phyloP scores from a whole-genome alignment of 2,329 filamentous ascomycete species.

The Hypoxylon sp. region DNA sequence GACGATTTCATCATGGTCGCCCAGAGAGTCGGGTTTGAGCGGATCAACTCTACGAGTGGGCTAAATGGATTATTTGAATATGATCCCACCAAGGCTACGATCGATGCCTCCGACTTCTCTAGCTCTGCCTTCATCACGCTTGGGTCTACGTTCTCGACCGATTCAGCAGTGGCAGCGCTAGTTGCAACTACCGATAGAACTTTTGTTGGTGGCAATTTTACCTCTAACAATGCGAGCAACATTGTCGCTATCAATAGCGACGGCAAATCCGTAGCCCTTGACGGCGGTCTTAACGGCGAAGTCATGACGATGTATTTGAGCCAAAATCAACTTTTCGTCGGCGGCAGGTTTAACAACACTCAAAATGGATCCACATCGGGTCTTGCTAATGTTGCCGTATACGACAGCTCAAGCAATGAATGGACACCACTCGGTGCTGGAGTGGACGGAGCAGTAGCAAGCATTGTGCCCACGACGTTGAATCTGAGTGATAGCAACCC shows the following conservation, averaged over 20 bases:
- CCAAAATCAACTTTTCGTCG: conserved; percentile 78
- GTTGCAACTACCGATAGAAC: conserved; percentile 71
- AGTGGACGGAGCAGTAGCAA: conserved; percentile 81
- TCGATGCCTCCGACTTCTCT: conserved; percentile 72
- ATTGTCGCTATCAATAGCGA: conserved; percentile 80
- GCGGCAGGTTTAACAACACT: conserved; percentile 85
- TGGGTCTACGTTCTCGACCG: conserved; percentile 73
- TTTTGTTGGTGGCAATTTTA: conserved; percentile 89
- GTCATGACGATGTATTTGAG: conserved; percentile 79
- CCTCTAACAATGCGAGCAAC: conserved; percentile 74
- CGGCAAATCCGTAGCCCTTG: conserved; percentile 69
- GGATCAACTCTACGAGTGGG: conserved; percentile 79
- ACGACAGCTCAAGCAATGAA: conserved; percentile 72
- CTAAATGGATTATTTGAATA: conserved; percentile 94
- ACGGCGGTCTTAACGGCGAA: conserved; percentile 81
- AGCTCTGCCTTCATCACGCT: conserved; percentile 81
- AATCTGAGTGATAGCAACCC: conserved; percentile 77
- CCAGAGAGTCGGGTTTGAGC: conserved; percentile 82
- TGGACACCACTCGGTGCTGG: conserved; percentile 88
- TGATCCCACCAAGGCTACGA: conserved; percentile 71
- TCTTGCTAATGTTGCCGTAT: conserved; percentile 81
- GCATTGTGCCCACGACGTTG: conserved; percentile 80
- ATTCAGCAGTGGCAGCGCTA: conserved; percentile 79
- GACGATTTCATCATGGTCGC: conserved; percentile 82
- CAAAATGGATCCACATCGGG: conserved; percentile 69